Conservation (phyloP, 176 grass and related monocot species). For the Eremochloa ophiuroides region DNA sequence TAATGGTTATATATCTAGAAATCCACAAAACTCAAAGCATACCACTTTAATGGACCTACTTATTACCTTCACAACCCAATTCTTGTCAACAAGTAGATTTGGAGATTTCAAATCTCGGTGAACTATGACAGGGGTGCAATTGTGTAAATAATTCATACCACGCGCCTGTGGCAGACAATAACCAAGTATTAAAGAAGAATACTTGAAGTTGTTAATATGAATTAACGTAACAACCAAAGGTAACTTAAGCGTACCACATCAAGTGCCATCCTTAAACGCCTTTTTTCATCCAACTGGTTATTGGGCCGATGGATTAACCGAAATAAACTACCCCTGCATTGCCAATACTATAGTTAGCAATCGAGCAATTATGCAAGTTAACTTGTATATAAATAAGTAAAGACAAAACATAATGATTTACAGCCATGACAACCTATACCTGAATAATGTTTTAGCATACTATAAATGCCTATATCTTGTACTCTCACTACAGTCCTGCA, state of each 20-base stretch:
- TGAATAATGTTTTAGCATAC: constrained; percentile 1
- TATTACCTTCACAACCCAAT: constrained; percentile 98
- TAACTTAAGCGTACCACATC: constrained; percentile 68
- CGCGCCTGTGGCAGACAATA: constrained; percentile 57
- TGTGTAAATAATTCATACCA: constrained; percentile 99
- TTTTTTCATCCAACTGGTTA: constrained; percentile 88
- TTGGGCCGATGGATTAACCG: constrained; percentile 81
- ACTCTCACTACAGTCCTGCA: neutral
- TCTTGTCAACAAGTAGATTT: constrained; percentile 97
- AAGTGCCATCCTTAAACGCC: constrained; percentile 88
- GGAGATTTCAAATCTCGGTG: constrained; percentile 97
- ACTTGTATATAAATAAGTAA: constrained; percentile 1
- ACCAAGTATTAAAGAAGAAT: constrained; percentile 13
- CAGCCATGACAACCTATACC: constrained; percentile 3
- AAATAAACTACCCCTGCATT: constrained; percentile 91
- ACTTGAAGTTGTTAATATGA: neutral
- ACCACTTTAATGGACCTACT: constrained; percentile 14
- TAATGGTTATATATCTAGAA: constrained; percentile 24
- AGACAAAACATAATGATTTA: constrained; percentile 14
- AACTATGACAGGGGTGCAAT: constrained; percentile 82
- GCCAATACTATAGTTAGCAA: constrained; percentile 32
- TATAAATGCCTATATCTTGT: constrained; percentile 2
- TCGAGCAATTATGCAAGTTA: neutral
- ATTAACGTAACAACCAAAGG: constrained; percentile 19
- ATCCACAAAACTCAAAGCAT: neutral